Evolutionary conservation across 805 yeast species (phyloP).

Genomic region (Pichia exigua): DNA sequence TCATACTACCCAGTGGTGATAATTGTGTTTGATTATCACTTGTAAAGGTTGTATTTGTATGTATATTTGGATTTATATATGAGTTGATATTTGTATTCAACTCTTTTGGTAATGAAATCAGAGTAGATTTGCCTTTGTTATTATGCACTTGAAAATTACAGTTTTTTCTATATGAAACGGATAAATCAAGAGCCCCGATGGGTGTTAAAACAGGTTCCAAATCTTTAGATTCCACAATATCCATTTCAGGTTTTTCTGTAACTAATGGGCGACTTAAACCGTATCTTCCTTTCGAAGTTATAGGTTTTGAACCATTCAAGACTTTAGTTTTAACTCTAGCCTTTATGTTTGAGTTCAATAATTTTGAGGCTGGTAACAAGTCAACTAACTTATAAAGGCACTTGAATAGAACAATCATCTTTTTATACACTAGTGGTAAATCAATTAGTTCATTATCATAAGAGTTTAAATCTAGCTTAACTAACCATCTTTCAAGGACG

Average conservation of each 20-base stretch:
- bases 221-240: slow-evolving; percentile 38
- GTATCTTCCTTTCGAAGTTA: slow-evolving; percentile 73
- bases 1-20: slow-evolving; percentile 8
- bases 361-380: slow-evolving; percentile 63
- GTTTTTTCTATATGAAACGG: slow-evolving; percentile 74
- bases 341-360: slow-evolving; percentile 27
- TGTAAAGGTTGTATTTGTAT: not conserved
- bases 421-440: slow-evolving; percentile 63
- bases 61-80: not conserved
- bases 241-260: slow-evolving; percentile 3
- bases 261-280: slow-evolving; percentile 69
- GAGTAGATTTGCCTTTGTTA: slow-evolving; percentile 40
- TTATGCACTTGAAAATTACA: slow-evolving; percentile 60
- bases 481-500: slow-evolving; percentile 90
- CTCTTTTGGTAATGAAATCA: not conserved
- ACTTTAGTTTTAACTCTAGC: slow-evolving; percentile 47
- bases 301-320: slow-evolving; percentile 71
- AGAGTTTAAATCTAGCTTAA: slow-evolving; percentile 59
- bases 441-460: slow-evolving; percentile 38
- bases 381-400: slow-evolving; percentile 59
- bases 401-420: slow-evolving; percentile 65
- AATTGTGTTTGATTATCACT: not conserved
- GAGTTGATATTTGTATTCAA: not conserved
- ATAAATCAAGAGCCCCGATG: slow-evolving; percentile 62
- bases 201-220: slow-evolving; percentile 70